Base-by-base conservation (phyloP, 768 basidiomycete genomes). In the Pluteus cervinus region DNA sequence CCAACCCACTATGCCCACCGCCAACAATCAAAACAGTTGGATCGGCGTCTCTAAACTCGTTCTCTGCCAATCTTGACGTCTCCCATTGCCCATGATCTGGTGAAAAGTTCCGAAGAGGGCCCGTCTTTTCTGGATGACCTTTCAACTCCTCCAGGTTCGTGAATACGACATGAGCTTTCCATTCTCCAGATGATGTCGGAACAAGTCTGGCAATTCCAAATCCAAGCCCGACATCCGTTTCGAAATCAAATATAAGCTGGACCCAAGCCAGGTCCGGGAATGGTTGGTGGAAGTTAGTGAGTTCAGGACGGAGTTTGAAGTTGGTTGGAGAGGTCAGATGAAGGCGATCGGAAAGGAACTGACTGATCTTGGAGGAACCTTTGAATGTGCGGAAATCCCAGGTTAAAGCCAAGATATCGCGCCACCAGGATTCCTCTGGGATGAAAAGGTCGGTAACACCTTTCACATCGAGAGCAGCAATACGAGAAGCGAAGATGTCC, bases 11-110 rank as follows among this genome's bases (percentile, higher is more conserved):
- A 30, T 80, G 79, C 4, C 75, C 77, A 1, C 40, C 61, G 12
- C 78, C 75, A n/a, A 79, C 56, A 28, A 81, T 51, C 9, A 82
- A 48, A 4, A 76, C 81, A 1, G 63, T 62, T 0, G 81, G 80
- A 24, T 70, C 65, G 5, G 46, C 51, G 17, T 71, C 64, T 7
- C 51, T 50, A 43, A 76, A 79, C 20, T 73, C 66, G 7, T 45
- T 42, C 38, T 72, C 63, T 17, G 47, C 52, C 14, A 51, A 51
- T 7, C 75, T 59, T 33, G 59, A 54, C 21, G 65, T 60, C 29
- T 62, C 57, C 77, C 76, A 79, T 39, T 59, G 56, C 1, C 73
- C 75, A 47, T 73, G 71, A 40, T 65, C 63, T 4, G 69, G 60
- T n/a, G 54, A 29, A 7, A 39, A 39, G 42, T 59, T 54, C 8